phyloP scores from a whole-genome alignment of 768 basidiomycete species.

The Termitomyces sp. region DNA sequence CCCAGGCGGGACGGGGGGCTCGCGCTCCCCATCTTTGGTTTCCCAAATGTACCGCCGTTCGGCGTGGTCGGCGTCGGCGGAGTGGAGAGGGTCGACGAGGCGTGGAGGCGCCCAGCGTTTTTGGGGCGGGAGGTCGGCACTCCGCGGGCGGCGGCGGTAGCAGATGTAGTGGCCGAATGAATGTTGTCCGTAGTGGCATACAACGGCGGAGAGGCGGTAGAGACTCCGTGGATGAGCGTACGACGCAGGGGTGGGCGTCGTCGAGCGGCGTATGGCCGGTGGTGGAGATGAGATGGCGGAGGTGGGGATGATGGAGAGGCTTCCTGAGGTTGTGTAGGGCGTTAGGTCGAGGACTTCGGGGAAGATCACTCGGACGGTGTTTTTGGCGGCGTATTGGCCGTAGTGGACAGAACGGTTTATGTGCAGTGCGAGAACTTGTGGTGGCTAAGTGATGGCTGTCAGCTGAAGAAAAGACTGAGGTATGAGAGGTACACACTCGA shows the following conservation, averaged over 20 bases:
- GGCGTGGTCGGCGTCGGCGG: conserved; percentile 16
- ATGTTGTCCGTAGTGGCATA: conserved; percentile 92
- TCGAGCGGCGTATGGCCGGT: conserved; percentile 38
- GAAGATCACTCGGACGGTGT: conserved; percentile 74
- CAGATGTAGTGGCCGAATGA: conserved; percentile 94
- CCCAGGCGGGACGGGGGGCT: conserved; percentile 40
- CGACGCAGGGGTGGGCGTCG: conserved; percentile 51
- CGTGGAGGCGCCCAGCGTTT: conserved; percentile 32
- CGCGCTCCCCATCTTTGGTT: conserved; percentile 33
- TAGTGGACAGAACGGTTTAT: conserved; percentile 86
- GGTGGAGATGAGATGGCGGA: conserved; percentile 66
- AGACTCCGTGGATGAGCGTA: conserved; percentile 55
- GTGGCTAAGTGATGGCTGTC: conserved; percentile 49
- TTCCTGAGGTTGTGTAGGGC: conserved; percentile 79
- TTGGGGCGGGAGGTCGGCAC: conserved; percentile 27
- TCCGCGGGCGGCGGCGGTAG: conserved; percentile 76
- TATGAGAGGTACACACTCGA: conserved; percentile 45
- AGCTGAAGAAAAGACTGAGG: neutral
- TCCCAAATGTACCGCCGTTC: conserved; percentile 49
- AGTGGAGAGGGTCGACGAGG: conserved; percentile 23
- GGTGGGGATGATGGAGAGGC: conserved; percentile 64
- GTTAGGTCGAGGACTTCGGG: conserved; percentile 88
- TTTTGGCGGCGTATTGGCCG: conserved; percentile 77
- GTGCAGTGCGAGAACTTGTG: conserved; percentile 81
- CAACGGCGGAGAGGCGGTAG: conserved; percentile 80